These are phyloP conservation scores for Neurospora tetraspora DNA, from an alignment of 495 filamentous ascomycete genomes.

Conservation along the genomic window DNA sequence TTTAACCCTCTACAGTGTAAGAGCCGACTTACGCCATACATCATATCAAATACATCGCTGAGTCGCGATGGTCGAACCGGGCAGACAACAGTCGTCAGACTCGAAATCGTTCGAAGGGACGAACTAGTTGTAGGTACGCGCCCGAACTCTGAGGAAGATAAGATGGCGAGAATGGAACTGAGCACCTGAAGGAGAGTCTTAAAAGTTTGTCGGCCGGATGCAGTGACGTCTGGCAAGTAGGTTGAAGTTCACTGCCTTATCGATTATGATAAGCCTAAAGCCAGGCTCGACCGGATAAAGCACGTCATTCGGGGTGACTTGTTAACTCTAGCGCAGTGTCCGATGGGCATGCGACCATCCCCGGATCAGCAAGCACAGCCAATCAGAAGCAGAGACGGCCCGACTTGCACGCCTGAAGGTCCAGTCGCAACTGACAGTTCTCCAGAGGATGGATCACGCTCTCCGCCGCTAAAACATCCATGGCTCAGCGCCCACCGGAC, in stretches of 20 bases:
- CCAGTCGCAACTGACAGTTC: background rate
- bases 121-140: background rate
- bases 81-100: background rate
- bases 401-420: background rate
- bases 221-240: background rate
- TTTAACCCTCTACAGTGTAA: background rate
- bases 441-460: background rate
- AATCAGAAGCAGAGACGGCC: background rate
- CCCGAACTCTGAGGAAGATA: background rate
- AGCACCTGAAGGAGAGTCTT: background rate
- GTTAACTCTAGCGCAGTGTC: background rate
- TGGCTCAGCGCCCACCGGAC: background rate
- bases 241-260: background rate
- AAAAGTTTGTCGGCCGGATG: background rate
- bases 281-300: background rate
- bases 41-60: background rate
- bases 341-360: background rate
- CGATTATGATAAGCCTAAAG: background rate
- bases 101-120: background rate
- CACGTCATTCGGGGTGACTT: background rate
- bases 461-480: background rate
- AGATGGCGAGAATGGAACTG: background rate
- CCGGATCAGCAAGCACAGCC: background rate
- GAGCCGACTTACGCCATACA: background rate
- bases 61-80: background rate